phyloP scores from a whole-genome alignment of 192 early-diverging fungal genomes.

The Mortierella hygrophila region DNA sequence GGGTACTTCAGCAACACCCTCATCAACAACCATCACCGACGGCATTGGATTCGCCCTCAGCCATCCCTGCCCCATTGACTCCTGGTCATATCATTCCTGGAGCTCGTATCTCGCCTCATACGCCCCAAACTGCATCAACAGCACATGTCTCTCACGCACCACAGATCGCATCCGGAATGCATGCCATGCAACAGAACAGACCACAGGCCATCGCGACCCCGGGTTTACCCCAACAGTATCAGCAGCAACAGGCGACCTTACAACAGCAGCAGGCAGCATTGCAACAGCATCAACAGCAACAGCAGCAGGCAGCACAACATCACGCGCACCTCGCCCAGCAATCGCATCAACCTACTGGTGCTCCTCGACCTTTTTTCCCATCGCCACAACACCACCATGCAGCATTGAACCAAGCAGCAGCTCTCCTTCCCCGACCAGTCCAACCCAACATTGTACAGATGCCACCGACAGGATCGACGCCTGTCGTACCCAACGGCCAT shows the following conservation, averaged over 20 bases:
- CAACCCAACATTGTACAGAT: constrained; percentile 25
- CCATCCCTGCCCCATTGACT: constrained; percentile 3
- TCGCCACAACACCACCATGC: neutral
- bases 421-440: constrained; percentile 3
- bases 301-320: constrained; percentile 15
- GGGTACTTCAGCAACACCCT: constrained; percentile 5
- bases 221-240: constrained; percentile 2
- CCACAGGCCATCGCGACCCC: neutral
- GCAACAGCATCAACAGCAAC: constrained; percentile 19
- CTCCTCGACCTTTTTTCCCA: neutral
- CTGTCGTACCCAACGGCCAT: constrained; percentile 12
- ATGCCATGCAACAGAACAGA: constrained; percentile 12
- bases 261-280: constrained; percentile 21
- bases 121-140: neutral
- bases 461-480: neutral
- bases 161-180: neutral
- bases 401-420: neutral
- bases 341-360: neutral
- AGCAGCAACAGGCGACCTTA: constrained; percentile 11
- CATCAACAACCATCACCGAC: neutral
- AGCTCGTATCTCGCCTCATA: constrained; percentile 17
- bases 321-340: neutral
- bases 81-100: constrained; percentile 4
- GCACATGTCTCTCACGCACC: constrained; percentile 10
- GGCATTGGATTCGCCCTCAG: constrained; percentile 8